These are phyloP conservation scores for Pythium rishiriense DNA, from an alignment of 352 stramenopile genomes.

Conservation along the genomic window DNA sequence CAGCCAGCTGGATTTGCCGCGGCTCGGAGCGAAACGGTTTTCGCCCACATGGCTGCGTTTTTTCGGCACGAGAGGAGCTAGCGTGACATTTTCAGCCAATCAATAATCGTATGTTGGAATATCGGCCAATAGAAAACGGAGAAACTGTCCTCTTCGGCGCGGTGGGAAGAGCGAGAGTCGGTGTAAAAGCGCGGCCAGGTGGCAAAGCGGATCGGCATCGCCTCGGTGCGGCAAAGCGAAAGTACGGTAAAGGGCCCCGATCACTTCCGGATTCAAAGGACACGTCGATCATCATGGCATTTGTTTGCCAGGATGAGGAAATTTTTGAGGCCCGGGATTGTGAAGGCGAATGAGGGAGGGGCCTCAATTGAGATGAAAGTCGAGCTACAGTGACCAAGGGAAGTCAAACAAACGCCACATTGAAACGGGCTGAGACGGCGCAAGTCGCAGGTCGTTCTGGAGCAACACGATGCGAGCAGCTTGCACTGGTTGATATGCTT, in stretches of 20 bases:
- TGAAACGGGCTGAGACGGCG: no score
- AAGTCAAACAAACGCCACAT: no score
- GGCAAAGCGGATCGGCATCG: not conserved
- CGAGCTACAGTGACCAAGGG: no score
- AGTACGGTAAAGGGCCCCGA: no score
- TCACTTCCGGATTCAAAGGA: no score
- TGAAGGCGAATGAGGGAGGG: no score
- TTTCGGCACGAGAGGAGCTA: not conserved
- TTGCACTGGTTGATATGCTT: no score
- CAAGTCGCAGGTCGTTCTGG: no score
- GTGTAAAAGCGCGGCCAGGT: conserved; percentile 22
- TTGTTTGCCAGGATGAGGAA: no score
- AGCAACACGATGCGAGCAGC: no score
- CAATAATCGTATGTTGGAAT: not conserved
- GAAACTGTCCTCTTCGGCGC: conserved; percentile 1
- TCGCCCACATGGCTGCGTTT: conserved; percentile 7
- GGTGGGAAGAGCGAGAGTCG: conserved; percentile 12
- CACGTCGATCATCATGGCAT: not conserved
- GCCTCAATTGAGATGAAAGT: no score
- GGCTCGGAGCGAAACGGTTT: conserved; percentile 3
- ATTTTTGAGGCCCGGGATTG: no score
- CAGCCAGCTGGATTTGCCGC: conserved; percentile 14
- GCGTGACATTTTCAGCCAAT: conserved; percentile 11
- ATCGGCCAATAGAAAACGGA: conserved; percentile 12
- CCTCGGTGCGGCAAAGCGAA: conserved; percentile 2